Conservation (phyloP, 352 stramenopile species). For the Phytophthora kernoviae region DNA sequence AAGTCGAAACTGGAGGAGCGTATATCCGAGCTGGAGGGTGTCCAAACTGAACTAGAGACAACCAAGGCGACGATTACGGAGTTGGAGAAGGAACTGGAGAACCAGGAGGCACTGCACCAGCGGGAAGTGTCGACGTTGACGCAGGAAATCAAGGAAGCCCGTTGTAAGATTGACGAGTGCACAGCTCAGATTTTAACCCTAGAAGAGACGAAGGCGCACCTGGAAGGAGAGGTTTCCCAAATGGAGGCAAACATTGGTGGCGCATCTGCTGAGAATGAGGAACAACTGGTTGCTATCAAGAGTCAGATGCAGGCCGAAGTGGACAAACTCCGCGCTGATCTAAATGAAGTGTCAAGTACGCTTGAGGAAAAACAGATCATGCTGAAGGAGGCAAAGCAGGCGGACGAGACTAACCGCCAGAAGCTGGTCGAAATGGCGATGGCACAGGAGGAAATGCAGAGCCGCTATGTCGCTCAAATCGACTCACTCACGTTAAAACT, state of each 20-base stretch:
- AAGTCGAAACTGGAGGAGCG: conserved; percentile 46
- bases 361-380: conserved; percentile 41
- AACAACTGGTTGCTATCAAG: conserved; percentile 29
- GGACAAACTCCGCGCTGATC: conserved; percentile 32
- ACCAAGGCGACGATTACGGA: conserved; percentile 36
- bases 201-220: conserved; percentile 36
- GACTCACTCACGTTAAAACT: conserved; percentile 47
- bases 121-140: conserved; percentile 44
- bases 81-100: conserved; percentile 48
- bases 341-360: conserved; percentile 29
- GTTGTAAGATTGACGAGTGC: conserved; percentile 40
- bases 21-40: conserved; percentile 46
- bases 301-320: conserved; percentile 34
- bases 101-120: conserved; percentile 35
- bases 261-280: conserved; percentile 33
- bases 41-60: conserved; percentile 38
- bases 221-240: conserved; percentile 46
- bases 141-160: conserved; percentile 52
- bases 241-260: conserved; percentile 43
- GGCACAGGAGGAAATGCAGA: conserved; percentile 51
- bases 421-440: conserved; percentile 48
- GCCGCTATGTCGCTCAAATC: conserved; percentile 42
- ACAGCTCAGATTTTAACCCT: conserved; percentile 41
- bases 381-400: conserved; percentile 38
- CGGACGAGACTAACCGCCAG: conserved; percentile 41